Evolutionary conservation across 2,329 filamentous ascomycete species (phyloP), one percentile per base, ranked within the genome.

Genomic region (Alternaria metachromatica): DNA sequence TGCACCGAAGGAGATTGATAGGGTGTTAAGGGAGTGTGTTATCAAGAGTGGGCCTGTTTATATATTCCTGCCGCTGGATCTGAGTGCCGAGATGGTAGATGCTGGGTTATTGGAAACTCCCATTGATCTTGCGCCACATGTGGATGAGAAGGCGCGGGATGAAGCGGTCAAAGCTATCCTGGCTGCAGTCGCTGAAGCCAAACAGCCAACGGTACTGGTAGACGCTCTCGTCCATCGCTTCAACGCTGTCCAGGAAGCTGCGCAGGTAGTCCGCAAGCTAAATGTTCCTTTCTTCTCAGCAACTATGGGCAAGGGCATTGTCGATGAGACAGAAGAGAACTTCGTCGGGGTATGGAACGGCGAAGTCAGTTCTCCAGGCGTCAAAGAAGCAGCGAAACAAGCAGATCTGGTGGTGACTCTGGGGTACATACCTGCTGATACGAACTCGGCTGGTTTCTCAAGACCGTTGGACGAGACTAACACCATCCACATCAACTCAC

Each of bases 331-430:
- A 2, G 69, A 80, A 18, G 73, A 75, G n/a, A 69, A 76, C 50
- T 82, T 79, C 56, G 74, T 82, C 15, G 81, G 81, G 8, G 70
- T 81, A 3, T 82, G 81, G 73, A 82, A 82, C 55, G 82, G 82
- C 11, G 68, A 71, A n/a, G 66, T 80, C 7, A 76, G 79, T 12
- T 69, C 71, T 1, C 78, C 79, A 0, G 82, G 81, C 18, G 72
- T 83, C 2, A 69, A 75, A 6, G 73, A 78, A 30, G 80, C 74
- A 5, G 77, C 81, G 13, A 73, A 78, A 54, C 62, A 67, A 0
- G 75, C 74, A 26, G 82, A 84, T 56, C 55, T 81, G 8, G 70
- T 81, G 0, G 64, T 84, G 15, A 73, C 79, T 2, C 55, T 83
- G 4, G 82, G 82, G 3, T 78, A 78, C 43, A 66, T 83, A 10